phyloP scores from a whole-genome alignment of 2,329 filamentous ascomycete genomes.

The Cryphonectria nitschkei region DNA sequence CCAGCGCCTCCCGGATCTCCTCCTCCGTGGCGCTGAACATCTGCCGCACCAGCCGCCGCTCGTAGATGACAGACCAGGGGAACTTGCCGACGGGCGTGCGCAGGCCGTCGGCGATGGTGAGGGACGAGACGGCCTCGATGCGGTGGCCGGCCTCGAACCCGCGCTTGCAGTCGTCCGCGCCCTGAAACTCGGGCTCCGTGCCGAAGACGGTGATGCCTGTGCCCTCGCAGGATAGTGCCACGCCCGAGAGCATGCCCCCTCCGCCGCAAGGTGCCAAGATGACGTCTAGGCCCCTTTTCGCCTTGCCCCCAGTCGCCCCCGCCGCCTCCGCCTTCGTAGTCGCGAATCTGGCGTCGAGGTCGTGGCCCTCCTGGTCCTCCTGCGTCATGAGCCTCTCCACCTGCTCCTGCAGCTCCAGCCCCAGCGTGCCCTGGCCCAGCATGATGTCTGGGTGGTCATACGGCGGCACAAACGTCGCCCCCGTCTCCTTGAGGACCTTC shows the following conservation, averaged over 20 bases:
- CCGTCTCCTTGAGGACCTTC: conserved; percentile 71
- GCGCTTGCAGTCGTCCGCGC: conserved; percentile 79
- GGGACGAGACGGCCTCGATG: conserved; percentile 69
- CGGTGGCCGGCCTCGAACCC: conserved; percentile 68
- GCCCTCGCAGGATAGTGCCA: conserved; percentile 74
- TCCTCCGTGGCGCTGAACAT: conserved; percentile 78
- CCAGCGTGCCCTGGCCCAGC: conserved; percentile 89
- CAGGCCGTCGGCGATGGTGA: conserved; percentile 88
- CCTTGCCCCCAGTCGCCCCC: not conserved
- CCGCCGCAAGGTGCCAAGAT: conserved; percentile 86
- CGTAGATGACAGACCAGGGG: conserved; percentile 78
- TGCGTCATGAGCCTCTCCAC: conserved; percentile 56
- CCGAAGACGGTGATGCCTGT: conserved; percentile 81
- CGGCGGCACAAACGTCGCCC: conserved; percentile 80
- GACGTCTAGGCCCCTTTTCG: conserved; percentile 57
- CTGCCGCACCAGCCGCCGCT: conserved; percentile 68
- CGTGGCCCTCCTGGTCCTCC: conserved; percentile 10
- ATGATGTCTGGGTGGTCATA: conserved; percentile 94
- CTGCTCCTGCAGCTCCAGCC: conserved; percentile 79
- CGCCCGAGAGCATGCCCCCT: conserved; percentile 83
- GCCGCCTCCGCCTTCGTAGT: conserved; percentile 16
- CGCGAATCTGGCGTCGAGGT: not conserved
- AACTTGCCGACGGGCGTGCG: conserved; percentile 77
- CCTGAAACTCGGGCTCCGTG: conserved; percentile 80
- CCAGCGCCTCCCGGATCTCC: conserved; percentile 77